A percentile compares a stretch with the other conserved stretches of the same genome.
phyloP scores from a whole-genome alignment of 768 basidiomycete genomes.

The Dendrothele bispora region DNA sequence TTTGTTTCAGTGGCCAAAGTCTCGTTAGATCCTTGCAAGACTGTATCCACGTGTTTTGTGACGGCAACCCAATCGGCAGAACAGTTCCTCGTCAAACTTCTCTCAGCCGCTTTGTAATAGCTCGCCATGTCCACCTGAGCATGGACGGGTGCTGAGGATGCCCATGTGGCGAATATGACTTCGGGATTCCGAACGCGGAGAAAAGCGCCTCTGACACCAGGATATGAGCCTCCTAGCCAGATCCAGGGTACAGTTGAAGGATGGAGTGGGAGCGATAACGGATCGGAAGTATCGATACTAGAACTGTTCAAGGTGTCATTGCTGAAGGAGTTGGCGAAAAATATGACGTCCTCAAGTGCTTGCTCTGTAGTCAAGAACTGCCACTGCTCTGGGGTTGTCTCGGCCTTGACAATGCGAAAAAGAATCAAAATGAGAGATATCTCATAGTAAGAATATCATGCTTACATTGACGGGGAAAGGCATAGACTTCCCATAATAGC shows the following conservation, averaged over 20 bases:
- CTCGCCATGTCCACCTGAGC: slow-evolving; percentile 51
- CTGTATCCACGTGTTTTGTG: slow-evolving; percentile 39
- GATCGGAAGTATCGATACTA: slow-evolving; percentile 6
- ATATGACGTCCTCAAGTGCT: slow-evolving; percentile 49
- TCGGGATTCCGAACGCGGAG: slow-evolving; percentile 47
- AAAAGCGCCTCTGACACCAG: slow-evolving; percentile 43
- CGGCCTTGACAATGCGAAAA: slow-evolving; percentile 31
- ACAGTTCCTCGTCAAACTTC: slow-evolving; percentile 49
- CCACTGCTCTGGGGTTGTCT: slow-evolving; percentile 48
- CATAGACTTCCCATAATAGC: slow-evolving; percentile 47
- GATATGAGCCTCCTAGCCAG: slow-evolving; percentile 51
- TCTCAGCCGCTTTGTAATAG: slow-evolving; percentile 51
- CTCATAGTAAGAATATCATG: not conserved
- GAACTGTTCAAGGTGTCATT: not conserved
- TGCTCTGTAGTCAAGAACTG: slow-evolving; percentile 48
- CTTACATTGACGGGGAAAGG: slow-evolving; percentile 48
- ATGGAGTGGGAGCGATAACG: slow-evolving; percentile 29
- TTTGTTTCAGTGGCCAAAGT: slow-evolving; percentile 38
- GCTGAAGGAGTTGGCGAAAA: slow-evolving; percentile 44
- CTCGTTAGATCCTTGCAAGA: slow-evolving; percentile 30
- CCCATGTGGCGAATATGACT: slow-evolving; percentile 47
- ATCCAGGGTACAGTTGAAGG: slow-evolving; percentile 46
- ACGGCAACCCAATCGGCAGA: slow-evolving; percentile 54
- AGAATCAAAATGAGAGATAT: not conserved
- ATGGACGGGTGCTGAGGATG: slow-evolving; percentile 49